These are phyloP conservation scores for Piper longum DNA, from an alignment of 164 flowering plant species.

Conservation along the genomic window DNA sequence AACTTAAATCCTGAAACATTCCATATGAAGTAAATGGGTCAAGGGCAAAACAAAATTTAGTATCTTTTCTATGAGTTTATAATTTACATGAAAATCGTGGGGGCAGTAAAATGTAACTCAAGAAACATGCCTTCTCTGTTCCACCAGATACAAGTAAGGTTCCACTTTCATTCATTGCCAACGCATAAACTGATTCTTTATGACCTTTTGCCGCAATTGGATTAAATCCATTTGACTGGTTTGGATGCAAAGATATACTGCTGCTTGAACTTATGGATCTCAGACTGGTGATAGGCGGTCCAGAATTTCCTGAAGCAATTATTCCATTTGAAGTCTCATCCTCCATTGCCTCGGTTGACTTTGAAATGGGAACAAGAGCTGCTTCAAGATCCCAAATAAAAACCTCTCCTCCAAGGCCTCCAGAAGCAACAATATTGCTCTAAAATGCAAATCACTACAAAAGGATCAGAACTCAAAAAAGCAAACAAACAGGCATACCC, in stretches of 20 bases:
- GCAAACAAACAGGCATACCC: slow-evolving; percentile 2
- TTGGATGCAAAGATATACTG: slow-evolving; percentile 50
- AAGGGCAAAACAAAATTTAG: no score
- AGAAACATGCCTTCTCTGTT: slow-evolving; percentile 69
- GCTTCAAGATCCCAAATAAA: slow-evolving; percentile 97
- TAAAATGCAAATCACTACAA: slow-evolving; percentile 67
- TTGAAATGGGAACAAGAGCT: slow-evolving; percentile 57
- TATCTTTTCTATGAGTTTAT: no score
- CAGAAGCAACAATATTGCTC: slow-evolving; percentile 93
- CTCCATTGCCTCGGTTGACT: slow-evolving; percentile 46
- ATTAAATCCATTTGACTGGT: slow-evolving; percentile 59
- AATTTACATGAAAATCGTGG: neutral
- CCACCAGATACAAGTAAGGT: slow-evolving; percentile 98
- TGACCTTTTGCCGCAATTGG: slow-evolving; percentile 91
- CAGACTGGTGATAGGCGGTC: slow-evolving; percentile 40
- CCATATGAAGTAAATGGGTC: neutral
- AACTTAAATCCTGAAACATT: neutral
- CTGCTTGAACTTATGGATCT: slow-evolving; percentile 70
- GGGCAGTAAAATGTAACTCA: slow-evolving; percentile 6
- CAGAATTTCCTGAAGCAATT: slow-evolving; percentile 40
- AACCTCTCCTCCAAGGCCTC: slow-evolving; percentile 99
- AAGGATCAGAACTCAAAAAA: slow-evolving; percentile 35
- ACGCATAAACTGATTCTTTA: slow-evolving; percentile 93
- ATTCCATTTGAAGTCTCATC: slow-evolving; percentile 60
- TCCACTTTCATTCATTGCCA: slow-evolving; percentile 87